These are phyloP conservation scores for Biscogniauxia marginata DNA, from an alignment of 2,329 filamentous ascomycete species.

Conservation along the genomic window DNA sequence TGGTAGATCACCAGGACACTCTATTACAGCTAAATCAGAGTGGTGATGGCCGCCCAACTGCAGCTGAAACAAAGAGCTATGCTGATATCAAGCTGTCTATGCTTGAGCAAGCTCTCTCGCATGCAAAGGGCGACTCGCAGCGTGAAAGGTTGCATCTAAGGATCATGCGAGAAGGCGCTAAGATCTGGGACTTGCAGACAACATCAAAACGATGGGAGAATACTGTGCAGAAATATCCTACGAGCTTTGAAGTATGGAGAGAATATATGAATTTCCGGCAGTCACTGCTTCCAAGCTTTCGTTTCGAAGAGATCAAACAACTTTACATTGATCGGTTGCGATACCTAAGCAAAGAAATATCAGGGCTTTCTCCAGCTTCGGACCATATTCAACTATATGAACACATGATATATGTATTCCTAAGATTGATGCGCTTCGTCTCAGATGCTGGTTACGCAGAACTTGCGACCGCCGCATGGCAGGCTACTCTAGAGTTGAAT, in stretches of 20 bases:
- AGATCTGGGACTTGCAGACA: slow-evolving; percentile 67
- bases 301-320: slow-evolving; percentile 62
- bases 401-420: slow-evolving; percentile 66
- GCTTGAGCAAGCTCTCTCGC: slow-evolving; percentile 71
- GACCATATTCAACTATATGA: slow-evolving; percentile 26
- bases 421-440: slow-evolving; percentile 72
- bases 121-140: slow-evolving; percentile 45
- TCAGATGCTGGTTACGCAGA: slow-evolving; percentile 77
- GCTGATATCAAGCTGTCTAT: slow-evolving; percentile 79
- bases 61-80: slow-evolving; percentile 64
- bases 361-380: slow-evolving; percentile 1
- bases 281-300: slow-evolving; percentile 64
- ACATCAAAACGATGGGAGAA: slow-evolving; percentile 65
- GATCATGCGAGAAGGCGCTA: slow-evolving; percentile 71
- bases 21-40: slow-evolving; percentile 55
- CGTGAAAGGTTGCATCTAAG: slow-evolving; percentile 63
- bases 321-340: slow-evolving; percentile 59
- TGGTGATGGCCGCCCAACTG: slow-evolving; percentile 47
- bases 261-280: slow-evolving; percentile 72
- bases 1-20: slow-evolving; percentile 76
- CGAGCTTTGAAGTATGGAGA: slow-evolving; percentile 67
- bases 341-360: slow-evolving; percentile 26
- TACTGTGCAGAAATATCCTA: slow-evolving; percentile 53
- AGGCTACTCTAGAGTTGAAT: slow-evolving; percentile 72
- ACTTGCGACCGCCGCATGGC: slow-evolving; percentile 76